Evolutionary conservation across 352 stramenopile genomes (phyloP), one percentile per base, ranked within the genome.

Genomic region (Globisporangium apiculatum): DNA sequence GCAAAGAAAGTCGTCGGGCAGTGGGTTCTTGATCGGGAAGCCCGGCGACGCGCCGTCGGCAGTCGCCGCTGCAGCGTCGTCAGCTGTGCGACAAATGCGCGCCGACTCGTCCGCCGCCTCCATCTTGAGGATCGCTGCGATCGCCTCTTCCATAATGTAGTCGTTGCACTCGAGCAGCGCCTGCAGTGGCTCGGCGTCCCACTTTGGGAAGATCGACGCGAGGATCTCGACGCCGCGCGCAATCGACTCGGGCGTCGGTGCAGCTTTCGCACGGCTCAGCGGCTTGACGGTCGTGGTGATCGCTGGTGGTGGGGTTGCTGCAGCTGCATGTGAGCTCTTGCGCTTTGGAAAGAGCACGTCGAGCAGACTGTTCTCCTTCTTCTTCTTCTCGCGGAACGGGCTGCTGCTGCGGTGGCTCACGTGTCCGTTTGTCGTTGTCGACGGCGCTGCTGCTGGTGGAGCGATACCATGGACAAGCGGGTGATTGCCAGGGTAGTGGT

Each of bases 131-230:
- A 94, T 83, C 7, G 80, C 71, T 10, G 82, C 73, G 57, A 94
- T 94, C 8, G 84, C 79, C 10, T 88, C 79, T 49, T 94, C 84
- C 79, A 94, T 91, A 40, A 89, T 71, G 45, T 79, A 92, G 9
- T 66, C 73, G 58, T 91, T 87, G 11, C 73, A 72, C 48, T 92
- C 84, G 17, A 94, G 71, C 56, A 94, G 71, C 35, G 88, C 73
- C 17, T 83, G 71, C 60, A 94, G 51, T 24, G 80, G 73, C 53
- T 71, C 71, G 11, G 63, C 55, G 51, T 94, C 84, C 84, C 84
- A 94, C 38, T 77, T 83, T 3, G 82, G 84, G 67, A 94, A 94
- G 51, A 94, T 92, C 10, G 79, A 87, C 53, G 78, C 69, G 47
- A 94, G 55, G 46, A 92, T 89, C 53, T 87, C 79, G 0, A 91